Evolutionary conservation across 345 rosid species (phyloP), one percentile per base, ranked within the genome.

Genomic region (Hibiscus syriacus): DNA sequence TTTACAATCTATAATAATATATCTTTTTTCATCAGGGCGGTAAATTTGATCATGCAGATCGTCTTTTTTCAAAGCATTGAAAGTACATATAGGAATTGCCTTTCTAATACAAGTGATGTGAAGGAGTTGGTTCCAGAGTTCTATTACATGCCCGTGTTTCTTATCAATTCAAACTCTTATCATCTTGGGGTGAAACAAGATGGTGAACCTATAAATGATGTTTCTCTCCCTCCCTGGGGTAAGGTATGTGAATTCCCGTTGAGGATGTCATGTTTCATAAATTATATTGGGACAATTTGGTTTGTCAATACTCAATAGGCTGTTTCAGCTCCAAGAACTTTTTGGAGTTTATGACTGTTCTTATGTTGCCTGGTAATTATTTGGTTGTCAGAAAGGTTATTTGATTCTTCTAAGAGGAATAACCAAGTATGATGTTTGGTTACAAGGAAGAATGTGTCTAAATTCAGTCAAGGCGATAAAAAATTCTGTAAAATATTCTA

Each of bases 111-210:
- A 79, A 90, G 98, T 72, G 98, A 93, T 78, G 98, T 93, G 73
- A 93, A 93, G 87, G 98, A 93, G 80, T 82, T 89, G 75, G 87
- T 89, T 64, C 98, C 98, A 46, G 98, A 93, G 81, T 93, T 93
- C 82, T 93, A 82, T 76, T 90, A 90, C 85, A 77, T 86, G 85
- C 88, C 98, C 55, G 97, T 90, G 72, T 93, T 90, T 81, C 88
- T 93, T 74, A 76, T 81, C 32, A 93, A 93, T 77, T 81, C 97
- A 48, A 93, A 93, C 77, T 87, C 82, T 41, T 93, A 90, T 80
- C 94, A 93, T 79, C 78, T 90, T 38, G 98, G 98, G 70, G 90
- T 93, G 67, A 93, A 82, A 81, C 97, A 93, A 81, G 97, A 89
- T 62, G 94, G 98, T 65, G 94, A 87, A 74, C 97, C 96, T 73